Evolutionary conservation across 192 early-diverging fungal species (phyloP).

Genomic region (Podochytrium sp.): DNA sequence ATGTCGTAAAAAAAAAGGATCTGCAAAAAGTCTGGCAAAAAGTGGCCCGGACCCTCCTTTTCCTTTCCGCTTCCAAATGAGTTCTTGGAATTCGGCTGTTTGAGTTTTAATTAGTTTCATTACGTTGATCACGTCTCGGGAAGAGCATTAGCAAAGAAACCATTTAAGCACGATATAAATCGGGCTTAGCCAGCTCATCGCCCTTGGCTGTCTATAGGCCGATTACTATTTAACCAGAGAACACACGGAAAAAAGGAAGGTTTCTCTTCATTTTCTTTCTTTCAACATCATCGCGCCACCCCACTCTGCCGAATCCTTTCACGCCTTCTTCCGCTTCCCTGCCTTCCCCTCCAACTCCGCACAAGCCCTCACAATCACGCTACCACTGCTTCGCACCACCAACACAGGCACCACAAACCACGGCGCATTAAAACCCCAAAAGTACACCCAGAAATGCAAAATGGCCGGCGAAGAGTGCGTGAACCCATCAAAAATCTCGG

Average conservation of each 20-base stretch:
- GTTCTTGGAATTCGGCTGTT: too few species aligned
- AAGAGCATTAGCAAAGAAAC: not conserved
- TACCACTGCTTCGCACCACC: slow-evolving; percentile 39
- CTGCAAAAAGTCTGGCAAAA: too few species aligned
- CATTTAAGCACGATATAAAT: not conserved
- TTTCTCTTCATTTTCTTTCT: not conserved
- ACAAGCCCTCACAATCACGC: slow-evolving; percentile 36
- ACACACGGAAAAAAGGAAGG: not conserved
- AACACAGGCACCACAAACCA: slow-evolving; percentile 81
- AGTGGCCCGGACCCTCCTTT: not conserved
- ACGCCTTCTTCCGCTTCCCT: not conserved
- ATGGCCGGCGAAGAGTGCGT: slow-evolving; percentile 73
- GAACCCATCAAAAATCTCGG: slow-evolving; percentile 56
- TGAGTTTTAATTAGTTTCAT: too few species aligned
- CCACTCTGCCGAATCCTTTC: too few species aligned
- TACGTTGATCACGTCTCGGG: not conserved
- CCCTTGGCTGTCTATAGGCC: not conserved
- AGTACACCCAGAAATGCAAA: slow-evolving; percentile 90
- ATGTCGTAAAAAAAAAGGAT: not conserved
- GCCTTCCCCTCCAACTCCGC: not conserved
- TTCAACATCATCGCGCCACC: not conserved
- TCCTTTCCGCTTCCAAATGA: not conserved
- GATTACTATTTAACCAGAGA: not conserved
- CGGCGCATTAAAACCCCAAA: slow-evolving; percentile 77
- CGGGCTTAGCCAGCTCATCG: not conserved